phyloP scores from a whole-genome alignment of 306 rosid species.

The Dalbergia oliveri region DNA sequence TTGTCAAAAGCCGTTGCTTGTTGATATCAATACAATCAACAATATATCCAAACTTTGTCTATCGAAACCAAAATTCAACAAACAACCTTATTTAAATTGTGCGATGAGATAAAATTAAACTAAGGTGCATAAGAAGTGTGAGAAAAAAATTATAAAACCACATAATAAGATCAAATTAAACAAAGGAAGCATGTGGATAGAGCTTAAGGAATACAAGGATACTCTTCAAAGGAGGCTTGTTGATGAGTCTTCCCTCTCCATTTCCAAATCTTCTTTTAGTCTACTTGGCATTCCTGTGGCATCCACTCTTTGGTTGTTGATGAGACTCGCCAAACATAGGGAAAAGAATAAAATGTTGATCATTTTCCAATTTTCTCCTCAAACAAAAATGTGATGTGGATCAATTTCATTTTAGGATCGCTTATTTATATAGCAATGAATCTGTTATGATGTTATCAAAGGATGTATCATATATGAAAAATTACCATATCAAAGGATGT shows the following conservation, averaged over 20 bases:
- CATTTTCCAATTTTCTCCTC: slow-evolving; percentile 2
- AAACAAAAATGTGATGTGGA: too few relatives aligned
- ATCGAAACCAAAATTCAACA: neutral
- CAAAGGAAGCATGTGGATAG: neutral
- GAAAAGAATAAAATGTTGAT: neutral
- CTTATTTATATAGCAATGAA: too few relatives aligned
- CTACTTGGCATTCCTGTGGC: neutral
- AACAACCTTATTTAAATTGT: neutral
- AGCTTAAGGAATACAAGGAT: slow-evolving; percentile 6
- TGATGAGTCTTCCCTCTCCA: slow-evolving; percentile 10
- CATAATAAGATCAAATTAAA: too few relatives aligned
- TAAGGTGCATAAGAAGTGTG: too few relatives aligned
- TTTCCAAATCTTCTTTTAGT: slow-evolving; percentile 28
- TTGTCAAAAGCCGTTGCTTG: slow-evolving; percentile 24
- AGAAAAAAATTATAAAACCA: too few relatives aligned
- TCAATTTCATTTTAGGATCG: too few relatives aligned
- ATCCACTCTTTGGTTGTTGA: neutral
- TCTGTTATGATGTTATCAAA: too few relatives aligned
- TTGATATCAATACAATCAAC: neutral
- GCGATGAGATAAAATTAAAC: neutral
- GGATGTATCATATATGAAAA: too few relatives aligned
- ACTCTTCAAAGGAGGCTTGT: slow-evolving; percentile 34
- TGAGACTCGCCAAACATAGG: neutral
- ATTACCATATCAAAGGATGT: too few relatives aligned
- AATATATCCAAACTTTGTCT: slow-evolving; percentile 4